A percentile compares a stretch with the other conserved stretches of the same genome.
These are phyloP conservation scores for Exophiala oligosperma DNA, from an alignment of 2,329 filamentous ascomycete species.

Conservation along the genomic window DNA sequence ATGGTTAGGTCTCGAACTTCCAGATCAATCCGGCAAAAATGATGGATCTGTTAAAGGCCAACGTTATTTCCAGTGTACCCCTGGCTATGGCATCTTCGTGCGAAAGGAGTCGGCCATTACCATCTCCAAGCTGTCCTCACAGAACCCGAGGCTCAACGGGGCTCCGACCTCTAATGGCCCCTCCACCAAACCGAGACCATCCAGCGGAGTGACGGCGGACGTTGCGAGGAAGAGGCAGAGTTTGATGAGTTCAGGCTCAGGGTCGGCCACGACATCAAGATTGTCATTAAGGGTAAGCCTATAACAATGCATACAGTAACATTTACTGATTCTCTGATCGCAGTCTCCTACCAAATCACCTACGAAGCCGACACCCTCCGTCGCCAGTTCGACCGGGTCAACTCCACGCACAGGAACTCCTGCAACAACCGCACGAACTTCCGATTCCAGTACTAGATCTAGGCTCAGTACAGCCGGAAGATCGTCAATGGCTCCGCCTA, in stretches of 20 bases:
- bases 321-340: conserved; percentile 13
- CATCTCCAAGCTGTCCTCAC: conserved; percentile 50
- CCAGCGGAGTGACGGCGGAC: conserved; percentile 51
- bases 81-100: conserved; percentile 80
- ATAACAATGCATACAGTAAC: background rate
- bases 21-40: conserved; percentile 83
- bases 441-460: conserved; percentile 47
- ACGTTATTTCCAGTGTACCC: conserved; percentile 80
- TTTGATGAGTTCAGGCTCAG: conserved; percentile 65
- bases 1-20: conserved; percentile 88
- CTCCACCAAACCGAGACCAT: conserved; percentile 40
- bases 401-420: conserved; percentile 67
- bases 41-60: conserved; percentile 87
- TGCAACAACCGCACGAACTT: conserved; percentile 52
- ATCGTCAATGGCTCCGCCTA: conserved; percentile 68
- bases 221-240: conserved; percentile 63
- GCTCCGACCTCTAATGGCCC: conserved; percentile 33
- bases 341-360: conserved; percentile 79
- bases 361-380: conserved; percentile 64
- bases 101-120: conserved; percentile 68
- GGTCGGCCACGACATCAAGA: conserved; percentile 41
- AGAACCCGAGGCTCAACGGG: conserved; percentile 35
- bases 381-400: conserved; percentile 55
- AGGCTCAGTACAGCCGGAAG: conserved; percentile 59
- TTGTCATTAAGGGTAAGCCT: conserved; percentile 39